These are phyloP conservation scores for Phylloporus sp. DNA, from an alignment of 768 basidiomycete genomes.

Conservation along the genomic window DNA sequence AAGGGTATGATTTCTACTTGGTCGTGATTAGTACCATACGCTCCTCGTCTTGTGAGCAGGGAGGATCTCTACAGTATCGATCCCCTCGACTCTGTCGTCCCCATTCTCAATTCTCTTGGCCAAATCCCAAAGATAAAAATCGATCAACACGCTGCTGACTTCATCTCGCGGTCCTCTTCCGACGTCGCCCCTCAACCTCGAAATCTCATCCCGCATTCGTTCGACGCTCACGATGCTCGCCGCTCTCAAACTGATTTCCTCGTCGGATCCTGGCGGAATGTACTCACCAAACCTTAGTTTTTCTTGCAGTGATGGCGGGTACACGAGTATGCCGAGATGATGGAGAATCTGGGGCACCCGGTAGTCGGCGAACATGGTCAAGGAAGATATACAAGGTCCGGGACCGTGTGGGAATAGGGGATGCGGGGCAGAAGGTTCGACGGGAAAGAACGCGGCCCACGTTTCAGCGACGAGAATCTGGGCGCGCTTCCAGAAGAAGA, in stretches of 20 bases:
- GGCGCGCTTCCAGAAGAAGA: constrained; percentile 84
- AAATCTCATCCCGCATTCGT: constrained; percentile 59
- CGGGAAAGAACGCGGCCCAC: constrained; percentile 88
- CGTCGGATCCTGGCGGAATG: constrained; percentile 52
- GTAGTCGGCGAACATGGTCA: constrained; percentile 95
- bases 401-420: constrained; percentile 63
- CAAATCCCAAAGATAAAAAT: constrained; percentile 89
- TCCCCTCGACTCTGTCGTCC: constrained; percentile 52
- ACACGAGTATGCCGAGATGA: constrained; percentile 70
- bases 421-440: constrained; percentile 41
- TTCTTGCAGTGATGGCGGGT: constrained; percentile 56
- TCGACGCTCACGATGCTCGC: constrained; percentile 81
- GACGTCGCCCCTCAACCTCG: constrained; percentile 23
- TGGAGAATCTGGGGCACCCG: constrained; percentile 88
- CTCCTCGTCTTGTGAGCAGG: constrained; percentile 79
- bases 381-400: constrained; percentile 58
- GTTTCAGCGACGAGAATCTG: constrained; percentile 89
- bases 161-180: constrained; percentile 18
- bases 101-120: constrained; percentile 70
- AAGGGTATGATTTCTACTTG: constrained; percentile 8
- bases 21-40: constrained; percentile 67
- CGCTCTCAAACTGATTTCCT: constrained; percentile 76
- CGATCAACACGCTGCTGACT: constrained; percentile 75
- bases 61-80: constrained; percentile 50
- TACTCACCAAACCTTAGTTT: constrained; percentile 41